phyloP scores from a whole-genome alignment of 106 monocot genomes.

The Narthecium ossifragum region DNA sequence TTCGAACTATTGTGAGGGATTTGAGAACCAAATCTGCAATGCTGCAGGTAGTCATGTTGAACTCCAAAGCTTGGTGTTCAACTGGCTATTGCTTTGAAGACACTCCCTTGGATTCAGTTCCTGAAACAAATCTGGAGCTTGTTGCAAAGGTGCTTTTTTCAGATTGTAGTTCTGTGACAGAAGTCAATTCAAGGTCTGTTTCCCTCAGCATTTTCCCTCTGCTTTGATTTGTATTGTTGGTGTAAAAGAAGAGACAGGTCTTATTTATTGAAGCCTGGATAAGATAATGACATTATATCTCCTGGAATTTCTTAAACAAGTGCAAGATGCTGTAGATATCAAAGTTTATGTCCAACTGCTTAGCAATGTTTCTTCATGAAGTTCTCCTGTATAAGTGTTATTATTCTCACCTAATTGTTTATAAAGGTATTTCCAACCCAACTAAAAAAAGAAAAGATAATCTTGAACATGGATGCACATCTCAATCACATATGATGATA shows the following conservation, averaged over 20 bases:
- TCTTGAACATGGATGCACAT: too few relatives aligned
- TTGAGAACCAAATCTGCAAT: constrained; percentile 45
- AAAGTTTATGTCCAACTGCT: too few relatives aligned
- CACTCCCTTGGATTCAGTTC: not conserved
- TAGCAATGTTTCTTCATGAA: too few relatives aligned
- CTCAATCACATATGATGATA: too few relatives aligned
- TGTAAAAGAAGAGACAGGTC: not conserved
- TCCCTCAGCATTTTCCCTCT: not conserved
- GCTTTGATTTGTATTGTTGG: not conserved
- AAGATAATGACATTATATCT: not conserved
- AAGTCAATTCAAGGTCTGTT: constrained; percentile 34
- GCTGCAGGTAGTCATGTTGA: constrained; percentile 71
- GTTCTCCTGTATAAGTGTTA: too few relatives aligned
- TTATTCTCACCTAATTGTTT: too few relatives aligned
- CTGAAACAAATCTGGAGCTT: constrained; percentile 34
- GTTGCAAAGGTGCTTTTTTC: constrained; percentile 60
- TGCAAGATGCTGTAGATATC: too few relatives aligned
- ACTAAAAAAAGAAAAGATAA: too few relatives aligned
- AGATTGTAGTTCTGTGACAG: constrained; percentile 26
- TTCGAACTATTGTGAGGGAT: constrained; percentile 56
- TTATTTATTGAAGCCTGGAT: too few relatives aligned
- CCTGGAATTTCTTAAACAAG: not conserved
- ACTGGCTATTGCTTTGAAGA: constrained; percentile 54
- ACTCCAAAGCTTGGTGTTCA: constrained; percentile 56
- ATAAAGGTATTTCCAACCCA: too few relatives aligned